A percentile compares a stretch with the other conserved stretches of the same genome.
These are phyloP conservation scores for Shiraia bambusicola DNA, from an alignment of 2,329 filamentous ascomycete genomes.

Conservation along the genomic window DNA sequence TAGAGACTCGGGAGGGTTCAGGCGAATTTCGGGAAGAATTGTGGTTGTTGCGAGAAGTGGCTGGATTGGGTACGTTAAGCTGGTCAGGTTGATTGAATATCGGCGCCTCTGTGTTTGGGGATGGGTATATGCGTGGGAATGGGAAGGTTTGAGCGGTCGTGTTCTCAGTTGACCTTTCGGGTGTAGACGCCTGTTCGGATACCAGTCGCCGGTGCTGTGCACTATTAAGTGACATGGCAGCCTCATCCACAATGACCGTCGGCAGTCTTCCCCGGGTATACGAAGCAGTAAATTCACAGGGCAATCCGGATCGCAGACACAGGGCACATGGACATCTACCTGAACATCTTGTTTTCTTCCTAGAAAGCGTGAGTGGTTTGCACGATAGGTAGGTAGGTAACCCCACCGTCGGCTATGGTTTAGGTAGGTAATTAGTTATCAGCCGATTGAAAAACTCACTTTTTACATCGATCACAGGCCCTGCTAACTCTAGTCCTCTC, in stretches of 20 bases:
- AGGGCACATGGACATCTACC: slow-evolving; percentile 40
- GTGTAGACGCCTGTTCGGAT: slow-evolving; percentile 11
- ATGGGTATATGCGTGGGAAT: slow-evolving; percentile 18
- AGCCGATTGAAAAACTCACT: slow-evolving; percentile 32
- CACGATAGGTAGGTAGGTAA: background rate
- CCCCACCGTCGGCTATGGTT: background rate
- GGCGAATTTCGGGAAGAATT: slow-evolving; percentile 46
- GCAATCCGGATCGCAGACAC: slow-evolving; percentile 33
- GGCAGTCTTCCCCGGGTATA: slow-evolving; percentile 53
- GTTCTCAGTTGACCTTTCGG: slow-evolving; percentile 12
- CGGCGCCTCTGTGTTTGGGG: slow-evolving; percentile 18
- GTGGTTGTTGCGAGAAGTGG: slow-evolving; percentile 17
- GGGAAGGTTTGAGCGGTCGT: slow-evolving; percentile 21
- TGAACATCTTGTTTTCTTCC: slow-evolving; percentile 43
- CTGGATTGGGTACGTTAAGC: slow-evolving; percentile 18
- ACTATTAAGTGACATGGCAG: slow-evolving; percentile 25
- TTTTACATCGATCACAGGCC: slow-evolving; percentile 54
- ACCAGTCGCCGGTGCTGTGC: slow-evolving; percentile 19
- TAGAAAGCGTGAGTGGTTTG: slow-evolving; percentile 19
- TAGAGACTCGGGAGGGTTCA: slow-evolving; percentile 46
- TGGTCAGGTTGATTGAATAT: slow-evolving; percentile 15
- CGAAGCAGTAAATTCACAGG: slow-evolving; percentile 54
- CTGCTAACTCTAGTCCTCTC: slow-evolving; percentile 50
- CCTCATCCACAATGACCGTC: slow-evolving; percentile 41
- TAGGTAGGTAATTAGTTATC: background rate